Evolutionary conservation across 2,329 filamentous ascomycete genomes (phyloP).

Genomic region (Aurifilum marmelostoma): DNA sequence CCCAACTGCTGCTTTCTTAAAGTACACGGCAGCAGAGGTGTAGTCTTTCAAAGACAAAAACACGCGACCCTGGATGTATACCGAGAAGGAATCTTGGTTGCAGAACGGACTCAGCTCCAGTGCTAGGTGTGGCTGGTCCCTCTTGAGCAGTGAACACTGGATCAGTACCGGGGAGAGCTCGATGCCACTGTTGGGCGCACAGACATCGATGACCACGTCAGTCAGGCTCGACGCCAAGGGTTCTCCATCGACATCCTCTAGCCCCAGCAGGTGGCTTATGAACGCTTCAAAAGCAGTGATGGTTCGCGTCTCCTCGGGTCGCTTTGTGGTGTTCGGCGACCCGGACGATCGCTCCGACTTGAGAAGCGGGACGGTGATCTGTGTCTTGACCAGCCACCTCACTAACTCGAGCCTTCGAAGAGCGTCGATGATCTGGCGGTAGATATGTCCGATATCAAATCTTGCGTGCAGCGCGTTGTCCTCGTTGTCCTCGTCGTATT

Average conservation of each 20-base stretch:
- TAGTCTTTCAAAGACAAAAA: slow-evolving; percentile 74
- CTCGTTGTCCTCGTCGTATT: slow-evolving; percentile 66
- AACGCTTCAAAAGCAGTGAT: slow-evolving; percentile 64
- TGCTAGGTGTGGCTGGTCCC: slow-evolving; percentile 63
- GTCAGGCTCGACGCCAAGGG: slow-evolving; percentile 64
- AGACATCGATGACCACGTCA: slow-evolving; percentile 68
- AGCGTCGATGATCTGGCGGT: slow-evolving; percentile 68
- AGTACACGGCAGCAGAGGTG: slow-evolving; percentile 71
- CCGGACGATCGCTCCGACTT: slow-evolving; percentile 43
- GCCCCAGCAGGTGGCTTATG: slow-evolving; percentile 65
- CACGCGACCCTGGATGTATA: slow-evolving; percentile 84
- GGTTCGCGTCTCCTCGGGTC: slow-evolving; percentile 50
- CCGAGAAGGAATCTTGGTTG: slow-evolving; percentile 64
- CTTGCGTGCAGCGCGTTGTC: slow-evolving; percentile 65
- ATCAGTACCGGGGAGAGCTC: slow-evolving; percentile 64
- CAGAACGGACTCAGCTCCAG: slow-evolving; percentile 60
- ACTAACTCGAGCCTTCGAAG: slow-evolving; percentile 76
- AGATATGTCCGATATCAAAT: slow-evolving; percentile 71
- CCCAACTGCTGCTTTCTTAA: slow-evolving; percentile 81
- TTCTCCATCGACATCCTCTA: slow-evolving; percentile 59
- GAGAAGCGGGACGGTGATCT: slow-evolving; percentile 54
- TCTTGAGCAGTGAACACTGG: slow-evolving; percentile 64
- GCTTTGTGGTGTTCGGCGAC: slow-evolving; percentile 42
- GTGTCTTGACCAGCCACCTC: slow-evolving; percentile 66
- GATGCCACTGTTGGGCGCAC: slow-evolving; percentile 66